Conservation (phyloP, 139 green algal genomes). For the Closterium sp. region DNA sequence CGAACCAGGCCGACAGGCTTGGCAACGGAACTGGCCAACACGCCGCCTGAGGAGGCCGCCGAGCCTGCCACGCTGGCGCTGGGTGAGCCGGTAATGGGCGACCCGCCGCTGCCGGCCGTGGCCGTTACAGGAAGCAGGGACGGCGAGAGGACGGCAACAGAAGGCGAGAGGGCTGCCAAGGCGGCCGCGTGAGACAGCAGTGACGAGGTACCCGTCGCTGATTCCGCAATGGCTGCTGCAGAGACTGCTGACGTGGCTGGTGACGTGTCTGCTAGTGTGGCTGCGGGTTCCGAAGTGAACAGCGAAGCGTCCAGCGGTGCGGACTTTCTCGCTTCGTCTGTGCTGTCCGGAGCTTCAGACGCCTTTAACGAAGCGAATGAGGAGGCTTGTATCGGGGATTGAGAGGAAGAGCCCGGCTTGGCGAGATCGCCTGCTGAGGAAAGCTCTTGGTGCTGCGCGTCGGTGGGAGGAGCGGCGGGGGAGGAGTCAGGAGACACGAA, state of each 20-base stretch:
- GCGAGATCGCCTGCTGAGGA: neutral
- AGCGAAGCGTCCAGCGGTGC: neutral
- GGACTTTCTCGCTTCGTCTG: neutral
- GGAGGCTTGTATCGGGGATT: neutral
- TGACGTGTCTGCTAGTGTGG: neutral
- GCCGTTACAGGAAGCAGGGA: neutral
- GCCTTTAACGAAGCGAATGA: neutral
- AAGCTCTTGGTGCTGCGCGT: neutral
- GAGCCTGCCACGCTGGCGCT: neutral
- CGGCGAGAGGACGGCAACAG: neutral
- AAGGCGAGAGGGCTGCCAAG: neutral
- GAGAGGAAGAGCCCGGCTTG: neutral
- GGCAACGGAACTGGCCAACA: neutral
- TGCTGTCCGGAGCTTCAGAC: neutral
- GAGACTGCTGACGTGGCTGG: neutral
- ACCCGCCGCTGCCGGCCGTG: neutral
- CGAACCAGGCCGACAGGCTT: neutral
- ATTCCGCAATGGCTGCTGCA: neutral
- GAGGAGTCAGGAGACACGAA: neutral
- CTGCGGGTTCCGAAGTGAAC: neutral
- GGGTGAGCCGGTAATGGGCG: neutral
- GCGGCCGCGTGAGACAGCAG: neutral
- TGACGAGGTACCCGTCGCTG: neutral
- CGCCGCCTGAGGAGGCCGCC: neutral
- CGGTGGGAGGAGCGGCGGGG: neutral